Percentiles rank a stretch among this genome's conserved stretches.
phyloP scores from a whole-genome alignment of 1,284 basidiomycete species.

The Leccinum fuscescens region DNA sequence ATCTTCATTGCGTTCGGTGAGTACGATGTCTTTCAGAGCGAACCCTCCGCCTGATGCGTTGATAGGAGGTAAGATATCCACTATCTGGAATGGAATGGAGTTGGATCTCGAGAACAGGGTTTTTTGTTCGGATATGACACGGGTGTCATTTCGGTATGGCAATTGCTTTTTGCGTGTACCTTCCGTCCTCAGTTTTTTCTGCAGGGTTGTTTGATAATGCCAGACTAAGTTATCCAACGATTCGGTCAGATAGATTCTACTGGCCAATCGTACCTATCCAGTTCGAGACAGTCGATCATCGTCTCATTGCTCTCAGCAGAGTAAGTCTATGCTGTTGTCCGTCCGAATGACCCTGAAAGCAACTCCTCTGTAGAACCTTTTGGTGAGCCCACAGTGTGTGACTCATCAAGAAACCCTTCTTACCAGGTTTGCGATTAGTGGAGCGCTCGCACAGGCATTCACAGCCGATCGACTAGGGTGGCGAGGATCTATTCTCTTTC shows the following conservation, averaged over 20 bases:
- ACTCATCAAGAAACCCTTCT: constrained; percentile 1
- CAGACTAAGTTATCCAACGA: constrained; percentile 61
- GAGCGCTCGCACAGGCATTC: constrained; percentile 71
- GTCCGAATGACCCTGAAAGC: neutral
- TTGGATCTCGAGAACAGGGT: constrained; percentile 33
- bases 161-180: neutral
- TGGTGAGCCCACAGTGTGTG: constrained; percentile 39
- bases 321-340: constrained; percentile 35
- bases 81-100: neutral
- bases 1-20: constrained; percentile 56
- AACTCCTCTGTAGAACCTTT: constrained; percentile 45
- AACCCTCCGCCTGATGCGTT: constrained; percentile 8
- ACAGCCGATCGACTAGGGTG: constrained; percentile 75
- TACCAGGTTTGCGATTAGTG: constrained; percentile 38
- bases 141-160: constrained; percentile 58
- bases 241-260: constrained; percentile 57
- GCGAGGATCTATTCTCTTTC: constrained; percentile 70
- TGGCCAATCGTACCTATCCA: constrained; percentile 54
- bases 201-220: constrained; percentile 79
- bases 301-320: constrained; percentile 79
- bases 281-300: constrained; percentile 70
- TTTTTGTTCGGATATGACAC: constrained; percentile 71
- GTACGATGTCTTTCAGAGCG: constrained; percentile 16
- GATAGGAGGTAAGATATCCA: constrained; percentile 12
- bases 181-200: neutral